phyloP scores from a whole-genome alignment of 805 yeast genomes.

The Saturnispora mendoncae region DNA sequence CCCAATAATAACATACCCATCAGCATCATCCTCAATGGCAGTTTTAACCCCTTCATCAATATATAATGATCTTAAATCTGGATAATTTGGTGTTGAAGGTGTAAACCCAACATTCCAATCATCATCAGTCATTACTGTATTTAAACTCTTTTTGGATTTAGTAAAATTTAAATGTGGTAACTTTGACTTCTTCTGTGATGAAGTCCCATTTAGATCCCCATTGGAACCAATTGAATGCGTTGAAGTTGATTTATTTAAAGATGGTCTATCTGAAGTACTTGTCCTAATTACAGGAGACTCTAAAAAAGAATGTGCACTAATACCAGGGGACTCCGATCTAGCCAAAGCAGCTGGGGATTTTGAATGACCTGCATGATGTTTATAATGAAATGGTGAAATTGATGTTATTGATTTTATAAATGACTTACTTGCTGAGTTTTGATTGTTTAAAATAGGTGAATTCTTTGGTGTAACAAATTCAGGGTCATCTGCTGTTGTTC shows the following conservation, averaged over 20 bases:
- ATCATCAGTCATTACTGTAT: too few relatives aligned
- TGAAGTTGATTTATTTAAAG: slow-evolving; percentile 1
- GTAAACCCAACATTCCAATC: slow-evolving; percentile 11
- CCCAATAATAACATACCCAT: slow-evolving; percentile 4
- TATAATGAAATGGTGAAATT: slow-evolving; percentile 12
- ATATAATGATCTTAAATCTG: slow-evolving; percentile 3
- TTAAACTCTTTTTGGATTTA: not conserved
- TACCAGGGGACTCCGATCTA: slow-evolving; percentile 13
- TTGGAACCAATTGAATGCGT: slow-evolving; percentile 9
- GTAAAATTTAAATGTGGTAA: slow-evolving; percentile 6
- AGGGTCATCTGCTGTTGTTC: not conserved
- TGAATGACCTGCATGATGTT: slow-evolving; percentile 5
- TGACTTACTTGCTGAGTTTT: slow-evolving; percentile 1
- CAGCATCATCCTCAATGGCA: not conserved
- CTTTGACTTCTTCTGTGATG: slow-evolving; percentile 6
- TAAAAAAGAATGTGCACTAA: slow-evolving; percentile 11
- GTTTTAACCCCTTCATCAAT: not conserved
- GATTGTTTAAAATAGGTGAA: slow-evolving; percentile 1
- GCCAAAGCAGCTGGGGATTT: slow-evolving; percentile 11
- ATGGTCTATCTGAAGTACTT: slow-evolving; percentile 9
- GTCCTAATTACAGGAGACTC: slow-evolving; percentile 11
- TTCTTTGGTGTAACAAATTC: slow-evolving; percentile 6
- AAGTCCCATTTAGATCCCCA: slow-evolving; percentile 3
- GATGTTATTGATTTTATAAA: slow-evolving; percentile 8
- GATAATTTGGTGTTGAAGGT: not conserved